Evolutionary conservation across 73 alveolate species (phyloP), one percentile per base, ranked within the genome.

Genomic region (Halteria grandinella): DNA sequence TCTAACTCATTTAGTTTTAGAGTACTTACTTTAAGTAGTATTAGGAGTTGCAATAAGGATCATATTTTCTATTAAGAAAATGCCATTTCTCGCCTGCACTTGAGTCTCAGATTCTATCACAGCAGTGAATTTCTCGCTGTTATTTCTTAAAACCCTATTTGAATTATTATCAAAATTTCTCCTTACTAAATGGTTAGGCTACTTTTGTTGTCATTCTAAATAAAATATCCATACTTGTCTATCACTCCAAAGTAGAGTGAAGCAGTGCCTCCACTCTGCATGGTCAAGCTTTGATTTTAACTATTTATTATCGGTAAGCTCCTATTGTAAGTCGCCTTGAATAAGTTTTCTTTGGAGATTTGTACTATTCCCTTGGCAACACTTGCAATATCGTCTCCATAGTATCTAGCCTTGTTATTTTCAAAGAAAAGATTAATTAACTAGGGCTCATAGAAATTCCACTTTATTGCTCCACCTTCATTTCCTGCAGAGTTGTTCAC

Each of bases 381-480:
- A 14, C 71, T 60, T 0, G 84, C 92, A 27, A 43, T 72, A 40
- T 83, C 29, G 15, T 73, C 60, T 28, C 83, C 92, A 51, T 83
- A 83, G 0, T 60, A 34, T 0, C 32, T 33, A 5, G 85, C 87
- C 6, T 25, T 49, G 27, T 83, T 83, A 20, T 32, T 50, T 2
- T 18, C 34, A 1, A 74, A 62, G 6, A 20, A 37, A 24, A 58
- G 27, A 25, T 58, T 37, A 5, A 36, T n/a, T 21, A 66, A 66
- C 5, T 31, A 23, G 0, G 92, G 92, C 24, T 72, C 88, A 28
- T 75, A 3, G 23, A 18, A 72, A 20, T 75, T 34, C 92, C 92
- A 83, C 11, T 45, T 36, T 32, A 83, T 74, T 1, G 84, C 92
- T 3, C 92, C 92, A 11, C 92, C 92, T 2, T 55, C 31, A 32